Evolutionary conservation across 257 asterid species (phyloP), one percentile per base, ranked within the genome.

Genomic region (Solanum pennellii): DNA sequence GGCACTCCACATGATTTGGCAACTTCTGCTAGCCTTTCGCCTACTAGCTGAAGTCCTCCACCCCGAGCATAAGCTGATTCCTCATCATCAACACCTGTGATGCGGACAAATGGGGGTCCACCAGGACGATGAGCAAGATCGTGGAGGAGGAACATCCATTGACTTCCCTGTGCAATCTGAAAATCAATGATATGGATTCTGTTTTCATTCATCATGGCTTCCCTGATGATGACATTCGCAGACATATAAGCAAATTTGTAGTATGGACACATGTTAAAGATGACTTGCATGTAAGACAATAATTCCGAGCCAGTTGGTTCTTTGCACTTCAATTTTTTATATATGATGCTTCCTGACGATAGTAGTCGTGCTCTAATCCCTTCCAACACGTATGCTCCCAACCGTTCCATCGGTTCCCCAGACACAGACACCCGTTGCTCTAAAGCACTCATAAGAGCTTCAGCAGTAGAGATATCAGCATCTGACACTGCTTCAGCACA

Each of bases 151-250:
- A 92, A 89, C 65, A 92, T 80, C 99, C 99, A 97, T 88, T 97
- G 99, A 86, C 99, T 97, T 45, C 99, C 99, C 89, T 96, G 99
- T n/a, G 98, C 99, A 86, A 97, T 94, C 90, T 94, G 97, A 59
- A 97, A 97, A 89, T 97, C 99, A 23, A 97, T 94, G 80, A 97
- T 82, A 66, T 97, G 99, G 92, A 97, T 93, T 89, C 89, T 89
- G 84, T 77, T 89, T 35, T 97, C 99, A 3, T 93, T 90, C 80
- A 91, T 92, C 98, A 96, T 93, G 66, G 96, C 98, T 91, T 96
- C 98, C 23, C 87, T 88, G 10, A 97, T 95, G 25, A 92, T 87
- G 10, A 93, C 98, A 86, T 95, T 97, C 60, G 99, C 90, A 25
- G 99, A 92, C 88, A 91, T 90, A 65, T 94, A 97, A 5, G 99